Evolutionary conservation across 106 monocot genomes (phyloP).

Genomic region (Narthecium ossifragum): DNA sequence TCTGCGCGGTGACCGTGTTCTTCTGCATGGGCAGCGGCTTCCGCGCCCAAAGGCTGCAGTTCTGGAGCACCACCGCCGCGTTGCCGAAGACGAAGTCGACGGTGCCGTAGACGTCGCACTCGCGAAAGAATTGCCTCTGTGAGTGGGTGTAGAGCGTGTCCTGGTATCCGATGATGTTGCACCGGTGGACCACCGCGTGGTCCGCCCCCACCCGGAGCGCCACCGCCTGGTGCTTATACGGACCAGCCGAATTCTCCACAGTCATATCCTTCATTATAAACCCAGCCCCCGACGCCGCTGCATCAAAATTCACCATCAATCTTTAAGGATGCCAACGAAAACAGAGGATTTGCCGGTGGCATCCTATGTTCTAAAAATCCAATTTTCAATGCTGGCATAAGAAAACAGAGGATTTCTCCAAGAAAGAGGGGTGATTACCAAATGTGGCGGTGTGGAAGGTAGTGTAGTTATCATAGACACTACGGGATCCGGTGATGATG

Average conservation of each 20-base stretch:
- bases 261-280: slow-evolving; percentile 71
- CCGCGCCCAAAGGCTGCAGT: slow-evolving; percentile 62
- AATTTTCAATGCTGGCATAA: background rate
- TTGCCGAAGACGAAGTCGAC: slow-evolving; percentile 95
- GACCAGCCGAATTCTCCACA: slow-evolving; percentile 61
- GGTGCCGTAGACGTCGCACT: slow-evolving; percentile 83
- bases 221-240: slow-evolving; percentile 74
- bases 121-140: slow-evolving; percentile 61
- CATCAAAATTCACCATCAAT: too few species aligned
- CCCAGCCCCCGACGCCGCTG: slow-evolving; percentile 53
- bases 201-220: slow-evolving; percentile 74
- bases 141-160: slow-evolving; percentile 77
- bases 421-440: slow-evolving; percentile 20
- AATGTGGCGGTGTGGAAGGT: slow-evolving; percentile 67
- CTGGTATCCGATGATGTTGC: slow-evolving; percentile 62
- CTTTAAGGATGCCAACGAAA: background rate
- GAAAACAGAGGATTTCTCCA: too few species aligned
- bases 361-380: too few species aligned
- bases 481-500: slow-evolving; percentile 26
- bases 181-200: slow-evolving; percentile 70
- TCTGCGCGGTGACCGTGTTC: slow-evolving; percentile 77
- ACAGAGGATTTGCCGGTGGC: background rate
- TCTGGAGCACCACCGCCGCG: slow-evolving; percentile 80
- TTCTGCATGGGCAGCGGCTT: slow-evolving; percentile 62
- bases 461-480: slow-evolving; percentile 37